Evolutionary conservation across 371 early-diverging fungal genomes (phyloP), one percentile per base, ranked within the genome.

Genomic region (Capniomyces stellatus): DNA sequence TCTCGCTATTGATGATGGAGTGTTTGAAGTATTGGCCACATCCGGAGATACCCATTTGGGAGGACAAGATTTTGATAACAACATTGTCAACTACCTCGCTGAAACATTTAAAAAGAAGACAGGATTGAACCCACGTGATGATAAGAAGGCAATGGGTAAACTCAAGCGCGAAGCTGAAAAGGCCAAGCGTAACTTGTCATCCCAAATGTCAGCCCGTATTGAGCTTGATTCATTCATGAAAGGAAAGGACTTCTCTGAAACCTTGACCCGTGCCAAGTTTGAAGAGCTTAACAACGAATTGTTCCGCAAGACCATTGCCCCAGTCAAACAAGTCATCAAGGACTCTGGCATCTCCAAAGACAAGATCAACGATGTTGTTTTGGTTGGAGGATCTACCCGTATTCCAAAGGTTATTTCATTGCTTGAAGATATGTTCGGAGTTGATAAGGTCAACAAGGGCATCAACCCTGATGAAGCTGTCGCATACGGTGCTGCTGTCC

Each of bases 351-450:
- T 90, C 52, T 82, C 87, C 70, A 98, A 96, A 81, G 60, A 70
- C 62, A 67, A 77, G 57, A 89, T 99, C 62, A 75, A 95, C 71
- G 93, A 95, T 65, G 89, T 98, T 66, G 91, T 99, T 61, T 77
- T 99, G 47, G 98, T 98, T 60, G 99, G 99, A 73, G 98, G 99
- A 60, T 96, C 96, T 64, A 97, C 98, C 56, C 96, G 98, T 82
- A 99, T 99, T 70, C 99, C 99, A 76, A 95, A 92, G 84, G 87
- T 99, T 66, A 92, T 90, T 70, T 81, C 91, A 73, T 78, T 97
- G 58, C 81, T 99, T 53, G 81, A 85, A 43, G 95, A 94, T 64
- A 90, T 79, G 74, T 98, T 98, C 78, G 86, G 92, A 69, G 96
- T 89, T 67, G 93, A 91, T 78, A 87, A 93, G 70, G 83, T 91